Evolutionary conservation across 768 basidiomycete genomes (phyloP), one percentile per base, ranked within the genome.

Genomic region (Imleria badia): DNA sequence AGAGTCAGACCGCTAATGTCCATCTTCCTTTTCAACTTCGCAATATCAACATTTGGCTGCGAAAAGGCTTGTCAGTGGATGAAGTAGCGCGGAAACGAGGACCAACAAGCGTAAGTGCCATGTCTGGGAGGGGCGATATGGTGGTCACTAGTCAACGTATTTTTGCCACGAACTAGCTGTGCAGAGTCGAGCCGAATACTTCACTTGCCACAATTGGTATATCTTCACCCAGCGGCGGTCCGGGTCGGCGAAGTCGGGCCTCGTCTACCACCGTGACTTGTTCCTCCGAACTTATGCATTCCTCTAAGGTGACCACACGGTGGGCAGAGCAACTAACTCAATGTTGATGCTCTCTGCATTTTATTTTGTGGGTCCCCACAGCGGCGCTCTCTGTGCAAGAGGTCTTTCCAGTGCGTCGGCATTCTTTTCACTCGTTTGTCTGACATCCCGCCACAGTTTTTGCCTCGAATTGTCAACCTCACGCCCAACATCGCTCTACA

Each of bases 81-180:
- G 22, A 22, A 45, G 43, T 48, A 48, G 56, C 36, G 36, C 39
- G 1, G 8, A 45, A 33, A 42, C 13, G 12, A 49, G 68, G 64
- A 72, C 69, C 66, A 55, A 72, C 69, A 52, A 57, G 60, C 13
- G 51, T 45, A 62, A 61, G 71, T 15, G 70, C 64, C 70, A 70
- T 72, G 39, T 19, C 39, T 44, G 10, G 7, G 35, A 26, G 31
- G n/a, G 17, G 1, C 0, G 29, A 20, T 44, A 14, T 54, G 48
- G 35, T 46, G 55, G 17, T 43, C 30, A 33, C 26, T 26, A 26
- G 43, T 41, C 58, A 68, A 66, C 66, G 67, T 56, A 64, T 50
- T 60, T 26, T 41, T 22, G 41, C 38, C 17, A 33, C 3, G 10
- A 1, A 7, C 19, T 46, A 15, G 57, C 67, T 58, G 64, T 61